phyloP scores from a whole-genome alignment of 139 green algal species.

The Monoraphidium neglectum region DNA sequence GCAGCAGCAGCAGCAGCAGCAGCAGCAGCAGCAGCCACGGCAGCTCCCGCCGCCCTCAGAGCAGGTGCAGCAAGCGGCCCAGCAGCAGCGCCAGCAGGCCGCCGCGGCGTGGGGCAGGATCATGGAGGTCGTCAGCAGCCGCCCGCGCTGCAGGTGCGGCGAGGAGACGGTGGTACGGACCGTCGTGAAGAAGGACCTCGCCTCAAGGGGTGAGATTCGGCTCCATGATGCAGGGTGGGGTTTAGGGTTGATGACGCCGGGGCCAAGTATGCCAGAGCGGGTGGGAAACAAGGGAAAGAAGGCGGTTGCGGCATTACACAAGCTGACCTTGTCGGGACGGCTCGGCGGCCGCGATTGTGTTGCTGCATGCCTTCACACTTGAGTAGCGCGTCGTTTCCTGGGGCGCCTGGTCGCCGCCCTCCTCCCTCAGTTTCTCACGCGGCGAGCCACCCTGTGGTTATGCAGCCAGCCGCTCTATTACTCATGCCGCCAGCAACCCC shows the following conservation, averaged over 20 bases:
- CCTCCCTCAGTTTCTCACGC: no score
- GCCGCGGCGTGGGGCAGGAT: constrained; percentile 30
- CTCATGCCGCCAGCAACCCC: not conserved
- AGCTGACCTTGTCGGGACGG: no score
- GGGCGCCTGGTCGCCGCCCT: no score
- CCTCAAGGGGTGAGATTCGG: not conserved
- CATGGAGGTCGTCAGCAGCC: constrained; percentile 30
- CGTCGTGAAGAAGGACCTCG: constrained; percentile 57
- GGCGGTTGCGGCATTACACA: no score
- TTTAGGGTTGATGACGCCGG: not conserved
- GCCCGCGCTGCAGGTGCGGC: constrained; percentile 40
- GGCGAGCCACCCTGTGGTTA: no score
- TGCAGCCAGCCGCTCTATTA: no score
- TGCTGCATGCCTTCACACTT: no score
- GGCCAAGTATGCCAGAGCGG: no score
- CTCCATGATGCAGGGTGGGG: not conserved
- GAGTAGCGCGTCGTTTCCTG: no score
- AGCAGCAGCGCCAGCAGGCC: not conserved
- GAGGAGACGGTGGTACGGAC: constrained; percentile 48
- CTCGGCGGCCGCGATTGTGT: no score
- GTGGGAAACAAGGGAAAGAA: no score
- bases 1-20: not conserved
- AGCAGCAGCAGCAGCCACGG: not conserved
- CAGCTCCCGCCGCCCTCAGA: not conserved
- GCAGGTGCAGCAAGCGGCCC: not conserved